phyloP scores from a whole-genome alignment of 2,329 filamentous ascomycete genomes.

The Talaromyces rugulosus region DNA sequence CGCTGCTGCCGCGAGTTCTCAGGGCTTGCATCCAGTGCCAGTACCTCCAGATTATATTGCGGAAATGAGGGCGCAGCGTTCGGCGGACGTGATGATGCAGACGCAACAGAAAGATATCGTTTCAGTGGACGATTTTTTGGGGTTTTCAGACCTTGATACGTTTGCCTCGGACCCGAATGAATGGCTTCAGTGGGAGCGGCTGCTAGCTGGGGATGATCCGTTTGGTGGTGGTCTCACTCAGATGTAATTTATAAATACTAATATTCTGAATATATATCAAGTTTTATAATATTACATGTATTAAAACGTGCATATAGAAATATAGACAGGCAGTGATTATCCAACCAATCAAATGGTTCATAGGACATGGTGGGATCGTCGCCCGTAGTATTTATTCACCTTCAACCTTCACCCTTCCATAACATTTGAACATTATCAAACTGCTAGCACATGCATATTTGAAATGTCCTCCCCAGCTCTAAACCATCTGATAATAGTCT shows the following conservation, averaged over 20 bases:
- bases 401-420: neutral
- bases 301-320: too few relatives aligned
- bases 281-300: too few relatives aligned
- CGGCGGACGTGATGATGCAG: neutral
- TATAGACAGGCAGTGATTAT: neutral
- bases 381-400: neutral
- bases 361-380: neutral
- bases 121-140: too few relatives aligned
- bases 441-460: neutral
- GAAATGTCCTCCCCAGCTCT: neutral
- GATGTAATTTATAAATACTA: neutral
- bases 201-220: neutral
- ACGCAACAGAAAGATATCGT: too few relatives aligned
- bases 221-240: neutral
- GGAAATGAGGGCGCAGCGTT: neutral
- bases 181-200: neutral
- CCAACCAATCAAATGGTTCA: neutral
- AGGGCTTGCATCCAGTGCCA: too few relatives aligned
- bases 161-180: neutral
- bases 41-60: too few relatives aligned
- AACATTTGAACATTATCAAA: neutral
- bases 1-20: conserved; percentile 15
- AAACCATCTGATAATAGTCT: conserved; percentile 68
- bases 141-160: neutral
- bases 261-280: too few relatives aligned